Conservation (phyloP, 768 basidiomycete genomes). For the Lentinula boryana region DNA sequence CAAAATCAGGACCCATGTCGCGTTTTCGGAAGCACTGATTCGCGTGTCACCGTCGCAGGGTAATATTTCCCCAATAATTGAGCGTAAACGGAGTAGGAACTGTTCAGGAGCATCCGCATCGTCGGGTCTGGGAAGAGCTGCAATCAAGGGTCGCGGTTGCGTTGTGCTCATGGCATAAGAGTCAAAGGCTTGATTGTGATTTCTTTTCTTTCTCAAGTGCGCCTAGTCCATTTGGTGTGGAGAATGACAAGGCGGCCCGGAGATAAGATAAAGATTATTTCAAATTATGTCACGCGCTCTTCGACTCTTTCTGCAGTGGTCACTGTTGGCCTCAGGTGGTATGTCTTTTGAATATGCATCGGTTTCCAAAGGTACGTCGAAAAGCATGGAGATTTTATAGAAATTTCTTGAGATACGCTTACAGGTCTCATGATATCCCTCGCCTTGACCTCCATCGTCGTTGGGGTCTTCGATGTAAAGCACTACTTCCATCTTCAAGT, state of each 20-base stretch:
- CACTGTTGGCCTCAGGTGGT: no score
- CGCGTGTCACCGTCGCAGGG: not conserved
- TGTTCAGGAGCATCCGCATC: not conserved
- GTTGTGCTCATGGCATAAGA: not conserved
- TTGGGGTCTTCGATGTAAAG: conserved; percentile 80
- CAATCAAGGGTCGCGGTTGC: not conserved
- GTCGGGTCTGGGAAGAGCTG: not conserved
- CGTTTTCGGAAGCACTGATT: not conserved
- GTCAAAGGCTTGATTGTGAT: not conserved
- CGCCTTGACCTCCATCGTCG: conserved; percentile 67
- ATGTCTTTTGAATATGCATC: conserved; percentile 84
- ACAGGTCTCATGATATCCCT: conserved; percentile 73
- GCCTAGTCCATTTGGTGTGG: not conserved
- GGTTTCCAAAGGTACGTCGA: conserved; percentile 69
- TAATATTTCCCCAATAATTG: not conserved
- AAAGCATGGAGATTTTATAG: not conserved
- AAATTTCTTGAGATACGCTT: not conserved
- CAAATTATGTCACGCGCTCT: no score
- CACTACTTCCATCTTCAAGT: conserved; percentile 86
- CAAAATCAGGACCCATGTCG: not conserved
- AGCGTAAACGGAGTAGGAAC: not conserved
- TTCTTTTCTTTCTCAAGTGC: not conserved
- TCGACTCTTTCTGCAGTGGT: no score
- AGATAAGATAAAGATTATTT: no score
- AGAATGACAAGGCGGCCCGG: no score